Evolutionary conservation across 768 basidiomycete species (phyloP).

Genomic region (Clavulina sp.): DNA sequence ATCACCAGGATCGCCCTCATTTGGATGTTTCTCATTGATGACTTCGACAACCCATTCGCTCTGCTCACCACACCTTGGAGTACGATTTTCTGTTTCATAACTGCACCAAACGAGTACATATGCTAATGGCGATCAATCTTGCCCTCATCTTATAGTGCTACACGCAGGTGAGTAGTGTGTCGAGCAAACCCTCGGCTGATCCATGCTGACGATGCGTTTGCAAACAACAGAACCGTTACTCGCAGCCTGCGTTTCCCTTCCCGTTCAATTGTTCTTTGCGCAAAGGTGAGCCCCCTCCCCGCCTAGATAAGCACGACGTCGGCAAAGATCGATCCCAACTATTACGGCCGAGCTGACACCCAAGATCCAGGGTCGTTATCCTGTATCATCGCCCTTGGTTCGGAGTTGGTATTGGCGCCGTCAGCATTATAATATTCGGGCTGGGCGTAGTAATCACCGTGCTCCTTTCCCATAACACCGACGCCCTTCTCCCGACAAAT

Average conservation of each 20-base stretch:
- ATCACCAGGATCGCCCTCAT: no score
- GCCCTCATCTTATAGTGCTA: not conserved
- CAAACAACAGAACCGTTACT: not conserved
- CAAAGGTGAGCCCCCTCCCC: not conserved
- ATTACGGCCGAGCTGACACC: no score
- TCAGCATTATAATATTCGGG: not conserved
- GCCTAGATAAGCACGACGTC: no score
- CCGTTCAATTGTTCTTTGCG: slow-evolving; percentile 1
- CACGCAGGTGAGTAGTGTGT: not conserved
- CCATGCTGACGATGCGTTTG: not conserved
- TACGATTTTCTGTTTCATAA: no score
- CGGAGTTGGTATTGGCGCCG: not conserved
- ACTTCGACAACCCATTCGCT: no score
- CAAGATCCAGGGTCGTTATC: not conserved
- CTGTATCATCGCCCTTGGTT: not conserved
- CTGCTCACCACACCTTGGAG: no score
- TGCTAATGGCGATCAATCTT: not conserved
- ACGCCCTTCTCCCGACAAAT: no score
- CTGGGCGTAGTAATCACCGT: not conserved
- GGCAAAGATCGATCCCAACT: no score
- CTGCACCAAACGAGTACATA: not conserved
- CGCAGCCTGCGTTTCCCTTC: not conserved
- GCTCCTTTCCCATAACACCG: not conserved
- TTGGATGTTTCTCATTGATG: no score
- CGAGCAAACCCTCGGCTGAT: not conserved